phyloP scores from a whole-genome alignment of 164 flowering plant genomes.

The Annona squamosa region DNA sequence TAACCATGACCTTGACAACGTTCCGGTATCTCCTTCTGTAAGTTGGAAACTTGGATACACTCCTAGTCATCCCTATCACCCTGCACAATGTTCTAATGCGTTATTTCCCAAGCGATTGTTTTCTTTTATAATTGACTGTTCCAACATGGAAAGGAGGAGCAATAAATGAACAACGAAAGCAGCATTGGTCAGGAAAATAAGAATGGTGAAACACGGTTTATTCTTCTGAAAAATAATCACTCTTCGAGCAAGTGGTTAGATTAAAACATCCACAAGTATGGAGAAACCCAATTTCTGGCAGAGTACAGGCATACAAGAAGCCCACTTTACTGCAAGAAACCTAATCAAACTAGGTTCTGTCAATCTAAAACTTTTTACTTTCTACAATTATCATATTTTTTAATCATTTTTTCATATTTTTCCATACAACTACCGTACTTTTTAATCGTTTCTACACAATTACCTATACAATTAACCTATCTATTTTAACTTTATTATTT shows the following conservation, averaged over 20 bases:
- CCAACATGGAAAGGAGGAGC: background rate
- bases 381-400: too few relatives aligned
- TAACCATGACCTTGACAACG: conserved; percentile 48
- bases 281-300: background rate
- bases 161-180: too few relatives aligned
- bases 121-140: background rate
- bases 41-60: conserved; percentile 72
- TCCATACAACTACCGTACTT: too few relatives aligned
- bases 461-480: too few relatives aligned
- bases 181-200: background rate
- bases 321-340: background rate
- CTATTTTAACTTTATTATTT: too few relatives aligned
- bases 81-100: conserved; percentile 29
- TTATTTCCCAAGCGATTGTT: background rate
- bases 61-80: conserved; percentile 61
- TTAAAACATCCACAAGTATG: background rate
- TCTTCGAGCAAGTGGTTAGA: background rate
- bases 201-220: background rate
- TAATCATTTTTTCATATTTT: too few relatives aligned
- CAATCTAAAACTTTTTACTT: too few relatives aligned
- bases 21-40: conserved; percentile 61
- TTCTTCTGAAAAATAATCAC: background rate
- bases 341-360: background rate
- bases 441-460: too few relatives aligned
- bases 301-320: background rate